Evolutionary conservation across 2,329 filamentous ascomycete species (phyloP).

Genomic region (Fonsecaea erecta): DNA sequence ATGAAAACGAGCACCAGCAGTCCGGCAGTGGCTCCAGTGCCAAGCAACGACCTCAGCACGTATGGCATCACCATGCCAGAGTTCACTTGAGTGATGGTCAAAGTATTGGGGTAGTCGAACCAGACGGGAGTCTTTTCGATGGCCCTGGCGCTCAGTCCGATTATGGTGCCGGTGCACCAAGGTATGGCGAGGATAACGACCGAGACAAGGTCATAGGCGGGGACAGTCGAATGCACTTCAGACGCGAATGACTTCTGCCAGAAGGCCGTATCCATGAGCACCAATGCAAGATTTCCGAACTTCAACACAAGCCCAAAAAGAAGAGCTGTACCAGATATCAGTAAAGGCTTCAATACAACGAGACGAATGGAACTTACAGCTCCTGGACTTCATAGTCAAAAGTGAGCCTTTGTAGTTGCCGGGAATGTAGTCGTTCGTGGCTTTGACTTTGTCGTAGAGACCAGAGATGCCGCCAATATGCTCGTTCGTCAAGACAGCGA

Average conservation of each 20-base stretch:
- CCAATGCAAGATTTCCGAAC: conserved; percentile 56
- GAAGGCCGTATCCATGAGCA: conserved; percentile 59
- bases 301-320: conserved; percentile 53
- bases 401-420: conserved; percentile 56
- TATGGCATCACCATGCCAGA: conserved; percentile 57
- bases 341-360: neutral
- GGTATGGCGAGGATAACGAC: conserved; percentile 55
- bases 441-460: conserved; percentile 46
- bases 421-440: conserved; percentile 50
- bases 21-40: conserved; percentile 49
- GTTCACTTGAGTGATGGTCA: conserved; percentile 50
- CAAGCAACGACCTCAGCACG: conserved; percentile 51
- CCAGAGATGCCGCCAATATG: conserved; percentile 20
- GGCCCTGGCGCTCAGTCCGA: conserved; percentile 52
- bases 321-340: conserved; percentile 12
- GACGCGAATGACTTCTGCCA: conserved; percentile 60
- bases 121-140: conserved; percentile 54
- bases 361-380: conserved; percentile 40
- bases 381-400: conserved; percentile 55
- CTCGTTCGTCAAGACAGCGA: conserved; percentile 21
- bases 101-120: conserved; percentile 49
- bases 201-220: conserved; percentile 53
- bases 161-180: conserved; percentile 54
- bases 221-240: conserved; percentile 54
- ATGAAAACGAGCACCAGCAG: conserved; percentile 58